These are phyloP conservation scores for Wallacemonas sp. DNA, from an alignment of 208 protist genomes.

Conservation along the genomic window DNA sequence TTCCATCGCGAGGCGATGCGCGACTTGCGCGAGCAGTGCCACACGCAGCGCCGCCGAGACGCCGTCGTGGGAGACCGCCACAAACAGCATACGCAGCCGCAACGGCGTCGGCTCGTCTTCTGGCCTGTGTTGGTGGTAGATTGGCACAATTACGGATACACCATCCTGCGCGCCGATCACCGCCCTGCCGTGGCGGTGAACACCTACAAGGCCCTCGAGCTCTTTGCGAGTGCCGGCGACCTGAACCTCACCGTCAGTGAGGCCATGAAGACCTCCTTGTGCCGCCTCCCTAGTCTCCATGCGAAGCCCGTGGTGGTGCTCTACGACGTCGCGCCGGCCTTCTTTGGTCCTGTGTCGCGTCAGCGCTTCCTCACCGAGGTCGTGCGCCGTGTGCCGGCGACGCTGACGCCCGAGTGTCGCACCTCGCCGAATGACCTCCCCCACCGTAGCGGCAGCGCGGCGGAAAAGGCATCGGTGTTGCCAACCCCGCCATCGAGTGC, in stretches of 20 bases:
- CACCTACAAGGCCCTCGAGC: conserved; percentile 75
- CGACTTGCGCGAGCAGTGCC: conserved; percentile 47
- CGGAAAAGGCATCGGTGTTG: neutral
- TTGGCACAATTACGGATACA: conserved; percentile 93
- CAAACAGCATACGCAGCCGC: neutral
- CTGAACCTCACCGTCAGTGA: conserved; percentile 83
- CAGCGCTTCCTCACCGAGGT: conserved; percentile 49
- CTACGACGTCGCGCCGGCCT: conserved; percentile 74
- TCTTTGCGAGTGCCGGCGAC: conserved; percentile 51
- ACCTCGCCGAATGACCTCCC: neutral
- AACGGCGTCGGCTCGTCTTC: conserved; percentile 20
- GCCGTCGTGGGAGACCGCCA: neutral
- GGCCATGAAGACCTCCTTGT: conserved; percentile 55
- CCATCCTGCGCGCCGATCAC: conserved; percentile 61
- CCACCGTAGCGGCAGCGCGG: neutral
- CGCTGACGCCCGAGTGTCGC: neutral
- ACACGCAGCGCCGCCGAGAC: conserved; percentile 15
- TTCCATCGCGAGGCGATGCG: conserved; percentile 50
- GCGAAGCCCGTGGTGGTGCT: conserved; percentile 40
- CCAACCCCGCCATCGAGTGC: neutral
- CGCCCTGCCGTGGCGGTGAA: conserved; percentile 43
- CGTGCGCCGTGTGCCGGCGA: conserved; percentile 21
- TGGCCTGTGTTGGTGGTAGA: conserved; percentile 80
- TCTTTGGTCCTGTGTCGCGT: conserved; percentile 55
- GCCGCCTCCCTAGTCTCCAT: neutral